Evolutionary conservation across 768 basidiomycete genomes (phyloP), one percentile per base, ranked within the genome.

Genomic region (Lyophyllum semitale): DNA sequence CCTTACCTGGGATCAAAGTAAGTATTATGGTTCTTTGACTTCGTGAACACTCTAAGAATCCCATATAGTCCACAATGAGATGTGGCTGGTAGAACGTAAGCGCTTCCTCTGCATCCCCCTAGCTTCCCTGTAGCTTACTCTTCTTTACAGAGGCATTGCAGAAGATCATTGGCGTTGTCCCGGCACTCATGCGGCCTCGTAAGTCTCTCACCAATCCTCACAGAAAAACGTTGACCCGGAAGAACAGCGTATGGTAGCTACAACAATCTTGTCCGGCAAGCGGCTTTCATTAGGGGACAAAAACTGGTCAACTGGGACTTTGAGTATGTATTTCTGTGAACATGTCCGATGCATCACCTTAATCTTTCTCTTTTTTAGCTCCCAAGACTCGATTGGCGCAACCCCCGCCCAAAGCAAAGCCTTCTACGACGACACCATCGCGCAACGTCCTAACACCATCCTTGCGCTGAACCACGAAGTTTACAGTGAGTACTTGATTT

Each of bases 121-220:
- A 29, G n/a, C 27, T 22, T 22, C 20, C 8, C 29, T 37, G 8
- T 25, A 33, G 1, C 50, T 55, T 12, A 35, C 53, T 30, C 30
- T 29, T 25, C 29, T 43, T 47, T n/a, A 9, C 51, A 77, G 76
- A 71, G 68, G 78, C 77, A 23, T 59, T 78, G 8, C 62, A 69
- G 37, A 73, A 71, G 55, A 79, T 80, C 38, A 54, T 71, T 18
- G 78, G 79, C 30, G 74, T 73, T 53, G 59, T 61, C 1, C 79
- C 79, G 7, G 78, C 77, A 23, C 76, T 80, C 54, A 76, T 78
- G 76, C 73, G 79, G 27, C 79, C 79, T 44, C 79, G 76, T 76
- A 60, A 11, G 63, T 66, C 32, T 20, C 7, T 37, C 13, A 26
- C 3, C 8, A 12, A 9, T 22, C 2, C 13, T n/a, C 4, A 26